These are phyloP conservation scores for Kwoniella botswanensis DNA, from an alignment of 768 basidiomycete genomes.

Conservation along the genomic window DNA sequence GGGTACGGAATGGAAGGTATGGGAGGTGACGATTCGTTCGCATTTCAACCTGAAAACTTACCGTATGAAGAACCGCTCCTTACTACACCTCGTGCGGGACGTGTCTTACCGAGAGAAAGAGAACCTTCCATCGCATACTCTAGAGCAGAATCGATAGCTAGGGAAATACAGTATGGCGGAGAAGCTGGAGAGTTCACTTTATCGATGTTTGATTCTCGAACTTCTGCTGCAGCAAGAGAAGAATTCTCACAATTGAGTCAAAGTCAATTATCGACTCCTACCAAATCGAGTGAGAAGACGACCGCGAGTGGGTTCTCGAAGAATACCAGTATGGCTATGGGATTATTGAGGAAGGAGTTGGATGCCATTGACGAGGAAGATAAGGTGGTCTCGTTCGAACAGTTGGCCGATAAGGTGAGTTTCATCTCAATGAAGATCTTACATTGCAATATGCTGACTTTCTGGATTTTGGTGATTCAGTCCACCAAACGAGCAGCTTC, in stretches of 20 bases:
- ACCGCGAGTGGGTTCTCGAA: slow-evolving; percentile 37
- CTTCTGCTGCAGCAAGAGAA: slow-evolving; percentile 23
- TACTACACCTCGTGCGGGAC: slow-evolving; percentile 14
- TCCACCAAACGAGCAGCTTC: slow-evolving; percentile 89
- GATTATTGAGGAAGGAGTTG: slow-evolving; percentile 62
- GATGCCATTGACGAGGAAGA: slow-evolving; percentile 62
- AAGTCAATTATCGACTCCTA: slow-evolving; percentile 38
- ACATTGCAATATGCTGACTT: not conserved
- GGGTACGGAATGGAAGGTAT: slow-evolving; percentile 65
- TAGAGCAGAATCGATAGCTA: slow-evolving; percentile 42
- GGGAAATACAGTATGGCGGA: slow-evolving; percentile 62
- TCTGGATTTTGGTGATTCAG: slow-evolving; percentile 59
- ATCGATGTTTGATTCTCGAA: slow-evolving; percentile 62
- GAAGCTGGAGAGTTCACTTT: slow-evolving; percentile 63
- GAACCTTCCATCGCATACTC: slow-evolving; percentile 34
- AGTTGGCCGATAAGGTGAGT: slow-evolving; percentile 48
- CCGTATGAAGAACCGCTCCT: slow-evolving; percentile 12
- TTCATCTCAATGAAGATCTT: not conserved
- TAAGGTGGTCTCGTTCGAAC: slow-evolving; percentile 74
- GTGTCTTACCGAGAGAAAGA: slow-evolving; percentile 17
- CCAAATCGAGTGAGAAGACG: slow-evolving; percentile 31
- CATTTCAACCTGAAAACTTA: slow-evolving; percentile 17
- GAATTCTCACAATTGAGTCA: slow-evolving; percentile 30
- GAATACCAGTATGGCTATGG: slow-evolving; percentile 53
- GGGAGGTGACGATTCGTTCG: slow-evolving; percentile 64